These are phyloP conservation scores for Amylocystis lapponica DNA, from an alignment of 768 basidiomycete species.

Conservation along the genomic window DNA sequence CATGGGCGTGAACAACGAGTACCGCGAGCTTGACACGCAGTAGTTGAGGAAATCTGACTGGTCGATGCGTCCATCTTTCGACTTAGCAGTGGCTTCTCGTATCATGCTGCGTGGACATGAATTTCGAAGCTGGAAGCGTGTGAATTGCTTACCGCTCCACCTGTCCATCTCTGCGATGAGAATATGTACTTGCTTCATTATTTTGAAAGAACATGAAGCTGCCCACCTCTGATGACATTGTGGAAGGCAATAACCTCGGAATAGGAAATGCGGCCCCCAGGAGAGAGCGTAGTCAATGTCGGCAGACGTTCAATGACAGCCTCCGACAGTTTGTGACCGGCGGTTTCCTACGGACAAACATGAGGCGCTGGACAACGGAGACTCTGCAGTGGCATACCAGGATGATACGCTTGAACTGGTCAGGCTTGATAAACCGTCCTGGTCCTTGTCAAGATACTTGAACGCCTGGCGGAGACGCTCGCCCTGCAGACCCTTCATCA, in stretches of 20 bases:
- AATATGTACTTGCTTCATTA: neutral
- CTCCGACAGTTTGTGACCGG: constrained; percentile 95
- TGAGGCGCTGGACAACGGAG: neutral
- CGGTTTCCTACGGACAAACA: constrained; percentile 63
- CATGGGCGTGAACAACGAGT: constrained; percentile 96
- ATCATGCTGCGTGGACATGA: constrained; percentile 53
- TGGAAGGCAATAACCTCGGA: constrained; percentile 96
- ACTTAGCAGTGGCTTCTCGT: constrained; percentile 83
- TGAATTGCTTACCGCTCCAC: constrained; percentile 63
- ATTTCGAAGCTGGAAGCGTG: neutral
- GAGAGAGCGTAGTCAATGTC: constrained; percentile 83
- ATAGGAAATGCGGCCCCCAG: constrained; percentile 88
- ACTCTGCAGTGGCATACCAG: constrained; percentile 46
- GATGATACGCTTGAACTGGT: constrained; percentile 94
- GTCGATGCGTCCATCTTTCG: constrained; percentile 94
- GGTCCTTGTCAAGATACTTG: constrained; percentile 81
- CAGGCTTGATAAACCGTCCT: constrained; percentile 92
- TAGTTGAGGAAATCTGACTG: constrained; percentile 93
- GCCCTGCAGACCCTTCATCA: constrained; percentile 98
- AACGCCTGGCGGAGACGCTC: constrained; percentile 97
- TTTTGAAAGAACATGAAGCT: constrained; percentile 1
- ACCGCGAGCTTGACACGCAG: constrained; percentile 80
- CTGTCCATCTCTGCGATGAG: constrained; percentile 83
- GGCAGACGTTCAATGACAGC: constrained; percentile 89
- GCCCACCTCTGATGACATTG: constrained; percentile 86